phyloP scores from a whole-genome alignment of 495 filamentous ascomycete genomes.

The Neurospora sp. region DNA sequence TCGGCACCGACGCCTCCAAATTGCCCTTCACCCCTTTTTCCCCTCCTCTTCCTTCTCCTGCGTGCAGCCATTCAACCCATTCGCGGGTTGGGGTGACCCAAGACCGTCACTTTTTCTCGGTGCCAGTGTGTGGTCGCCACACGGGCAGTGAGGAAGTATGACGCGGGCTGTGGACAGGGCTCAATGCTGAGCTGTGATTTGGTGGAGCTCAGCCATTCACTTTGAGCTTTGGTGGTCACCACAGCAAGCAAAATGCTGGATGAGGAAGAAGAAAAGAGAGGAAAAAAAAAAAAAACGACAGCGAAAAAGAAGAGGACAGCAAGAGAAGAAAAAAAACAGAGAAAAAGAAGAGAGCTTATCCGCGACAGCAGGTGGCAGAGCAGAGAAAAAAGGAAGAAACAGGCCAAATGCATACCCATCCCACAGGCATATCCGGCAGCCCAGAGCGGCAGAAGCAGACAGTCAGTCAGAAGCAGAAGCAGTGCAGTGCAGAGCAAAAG shows the following conservation, averaged over 20 bases:
- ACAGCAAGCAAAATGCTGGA: background rate
- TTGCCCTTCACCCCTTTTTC: background rate
- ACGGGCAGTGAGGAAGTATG: background rate
- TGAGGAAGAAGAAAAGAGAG: background rate
- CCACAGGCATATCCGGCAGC: background rate
- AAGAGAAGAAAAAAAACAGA: background rate
- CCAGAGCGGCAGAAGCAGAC: background rate
- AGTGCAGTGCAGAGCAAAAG: background rate
- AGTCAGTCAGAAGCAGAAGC: background rate
- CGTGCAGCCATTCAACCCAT: background rate
- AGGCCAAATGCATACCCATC: background rate
- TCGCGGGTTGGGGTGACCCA: background rate
- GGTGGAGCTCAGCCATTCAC: background rate
- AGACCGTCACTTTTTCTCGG: background rate
- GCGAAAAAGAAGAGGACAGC: background rate
- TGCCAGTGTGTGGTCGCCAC: background rate
- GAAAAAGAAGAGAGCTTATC: background rate
- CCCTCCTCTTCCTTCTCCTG: background rate
- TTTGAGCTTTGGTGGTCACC: background rate
- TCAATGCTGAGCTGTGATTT: background rate
- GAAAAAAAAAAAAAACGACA: background rate
- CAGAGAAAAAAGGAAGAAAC: background rate
- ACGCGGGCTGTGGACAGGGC: background rate
- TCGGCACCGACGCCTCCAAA: background rate
- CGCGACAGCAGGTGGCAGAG: background rate